Conservation (phyloP, 257 asterid species). For the Solanum neorickii region DNA sequence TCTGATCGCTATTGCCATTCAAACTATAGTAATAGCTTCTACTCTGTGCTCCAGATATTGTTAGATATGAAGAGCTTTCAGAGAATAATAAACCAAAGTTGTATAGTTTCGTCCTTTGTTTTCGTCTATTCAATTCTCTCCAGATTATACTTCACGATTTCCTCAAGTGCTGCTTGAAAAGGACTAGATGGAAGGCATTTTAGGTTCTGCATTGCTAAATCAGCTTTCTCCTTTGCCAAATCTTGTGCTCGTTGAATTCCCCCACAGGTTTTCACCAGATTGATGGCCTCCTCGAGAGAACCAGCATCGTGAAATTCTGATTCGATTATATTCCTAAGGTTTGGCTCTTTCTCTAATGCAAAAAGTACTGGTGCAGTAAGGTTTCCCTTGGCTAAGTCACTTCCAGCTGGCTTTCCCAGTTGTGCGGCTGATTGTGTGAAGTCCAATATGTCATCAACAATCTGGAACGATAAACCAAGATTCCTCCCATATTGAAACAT, state of each 20-base stretch:
- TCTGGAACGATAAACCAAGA: slow-evolving; percentile 81
- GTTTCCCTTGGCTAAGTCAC: slow-evolving; percentile 77
- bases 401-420: slow-evolving; percentile 89
- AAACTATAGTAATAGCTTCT: neutral
- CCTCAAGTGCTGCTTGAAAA: slow-evolving; percentile 48
- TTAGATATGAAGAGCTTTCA: neutral
- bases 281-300: slow-evolving; percentile 70
- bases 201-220: slow-evolving; percentile 49
- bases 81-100: neutral
- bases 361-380: slow-evolving; percentile 83
- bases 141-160: slow-evolving; percentile 66
- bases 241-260: slow-evolving; percentile 70
- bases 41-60: neutral
- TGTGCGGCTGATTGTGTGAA: slow-evolving; percentile 89
- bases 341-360: slow-evolving; percentile 56
- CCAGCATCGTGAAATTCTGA: slow-evolving; percentile 72
- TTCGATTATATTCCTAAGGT: slow-evolving; percentile 68
- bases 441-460: slow-evolving; percentile 82
- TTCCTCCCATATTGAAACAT: slow-evolving; percentile 90
- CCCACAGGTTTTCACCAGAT: slow-evolving; percentile 52
- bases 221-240: slow-evolving; percentile 67
- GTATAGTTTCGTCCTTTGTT: neutral
- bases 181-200: slow-evolving; percentile 55
- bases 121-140: slow-evolving; percentile 46
- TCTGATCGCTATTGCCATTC: neutral